Evolutionary conservation across 108 stramenopile genomes (phyloP).

Genomic region (Cylindrotheca fusiformis): DNA sequence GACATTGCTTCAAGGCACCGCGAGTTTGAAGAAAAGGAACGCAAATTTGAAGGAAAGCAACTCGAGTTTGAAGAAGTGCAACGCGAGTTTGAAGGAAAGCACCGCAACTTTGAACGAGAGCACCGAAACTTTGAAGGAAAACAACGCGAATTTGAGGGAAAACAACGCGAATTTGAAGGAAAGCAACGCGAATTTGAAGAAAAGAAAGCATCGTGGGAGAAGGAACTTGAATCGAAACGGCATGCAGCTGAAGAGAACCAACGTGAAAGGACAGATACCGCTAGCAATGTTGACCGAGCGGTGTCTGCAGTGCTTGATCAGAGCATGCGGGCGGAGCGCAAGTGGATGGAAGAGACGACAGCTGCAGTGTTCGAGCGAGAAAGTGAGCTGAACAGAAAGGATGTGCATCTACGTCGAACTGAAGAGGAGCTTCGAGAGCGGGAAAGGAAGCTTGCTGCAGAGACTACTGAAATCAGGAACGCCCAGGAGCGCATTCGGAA

Average conservation of each 20-base stretch:
- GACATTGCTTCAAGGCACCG: not conserved
- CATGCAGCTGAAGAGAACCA: conserved; percentile 9
- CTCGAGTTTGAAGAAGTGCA: conserved; percentile 12
- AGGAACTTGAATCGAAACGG: not conserved
- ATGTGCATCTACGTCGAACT: conserved; percentile 15
- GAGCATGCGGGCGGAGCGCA: conserved; percentile 33
- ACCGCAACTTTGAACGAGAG: conserved; percentile 9
- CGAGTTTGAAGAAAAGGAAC: conserved; percentile 26
- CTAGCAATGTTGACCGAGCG: conserved; percentile 25
- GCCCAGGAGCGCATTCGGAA: conserved; percentile 25
- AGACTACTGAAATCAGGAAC: conserved; percentile 8
- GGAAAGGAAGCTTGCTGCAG: conserved; percentile 19
- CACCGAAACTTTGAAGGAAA: not conserved
- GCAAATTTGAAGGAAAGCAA: conserved; percentile 15
- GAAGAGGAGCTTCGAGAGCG: conserved; percentile 30
- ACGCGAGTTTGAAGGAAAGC: conserved; percentile 5
- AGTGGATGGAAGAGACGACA: conserved; percentile 42
- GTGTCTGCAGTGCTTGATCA: conserved; percentile 36
- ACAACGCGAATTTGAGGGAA: not conserved
- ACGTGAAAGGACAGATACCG: not conserved
- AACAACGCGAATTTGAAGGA: not conserved
- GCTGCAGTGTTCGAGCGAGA: conserved; percentile 43
- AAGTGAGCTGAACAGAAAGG: conserved; percentile 26
- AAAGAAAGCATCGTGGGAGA: conserved; percentile 1
- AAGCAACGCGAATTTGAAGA: not conserved